phyloP scores from a whole-genome alignment of 192 early-diverging fungal genomes.

The Coemansia furcata region DNA sequence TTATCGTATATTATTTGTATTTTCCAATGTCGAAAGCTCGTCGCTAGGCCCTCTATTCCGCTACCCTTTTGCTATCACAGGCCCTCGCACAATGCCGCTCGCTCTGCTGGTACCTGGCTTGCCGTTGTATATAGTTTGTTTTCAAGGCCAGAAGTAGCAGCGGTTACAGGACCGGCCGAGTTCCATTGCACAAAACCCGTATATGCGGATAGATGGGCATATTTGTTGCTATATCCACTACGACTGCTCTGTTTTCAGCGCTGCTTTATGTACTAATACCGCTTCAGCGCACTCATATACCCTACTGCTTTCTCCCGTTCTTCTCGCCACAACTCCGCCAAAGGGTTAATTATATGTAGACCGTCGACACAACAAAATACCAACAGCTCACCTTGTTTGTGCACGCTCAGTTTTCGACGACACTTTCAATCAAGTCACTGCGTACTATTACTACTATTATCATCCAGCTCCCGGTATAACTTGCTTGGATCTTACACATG shows the following conservation, averaged over 20 bases:
- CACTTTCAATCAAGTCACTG: neutral
- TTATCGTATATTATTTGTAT: neutral
- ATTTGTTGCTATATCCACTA: neutral
- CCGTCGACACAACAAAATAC: neutral
- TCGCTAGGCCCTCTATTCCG: neutral
- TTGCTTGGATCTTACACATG: neutral
- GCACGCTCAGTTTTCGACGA: neutral
- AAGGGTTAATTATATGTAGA: neutral
- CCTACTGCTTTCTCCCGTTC: neutral
- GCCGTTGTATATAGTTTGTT: neutral
- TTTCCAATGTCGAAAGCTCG: constrained; percentile 6
- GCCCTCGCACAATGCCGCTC: neutral
- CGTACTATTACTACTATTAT: neutral
- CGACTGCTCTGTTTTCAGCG: neutral
- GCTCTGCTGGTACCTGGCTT: neutral
- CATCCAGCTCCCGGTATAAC: neutral
- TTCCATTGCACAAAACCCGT: too few relatives aligned
- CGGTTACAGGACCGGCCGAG: neutral
- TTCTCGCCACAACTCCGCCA: neutral
- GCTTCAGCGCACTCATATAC: neutral
- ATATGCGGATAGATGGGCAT: neutral
- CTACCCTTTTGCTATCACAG: neutral
- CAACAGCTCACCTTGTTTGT: neutral
- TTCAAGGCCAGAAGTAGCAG: neutral
- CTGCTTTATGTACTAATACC: neutral